Base-by-base conservation (phyloP, 345 rosid species). In the Acer yangbiense region DNA sequence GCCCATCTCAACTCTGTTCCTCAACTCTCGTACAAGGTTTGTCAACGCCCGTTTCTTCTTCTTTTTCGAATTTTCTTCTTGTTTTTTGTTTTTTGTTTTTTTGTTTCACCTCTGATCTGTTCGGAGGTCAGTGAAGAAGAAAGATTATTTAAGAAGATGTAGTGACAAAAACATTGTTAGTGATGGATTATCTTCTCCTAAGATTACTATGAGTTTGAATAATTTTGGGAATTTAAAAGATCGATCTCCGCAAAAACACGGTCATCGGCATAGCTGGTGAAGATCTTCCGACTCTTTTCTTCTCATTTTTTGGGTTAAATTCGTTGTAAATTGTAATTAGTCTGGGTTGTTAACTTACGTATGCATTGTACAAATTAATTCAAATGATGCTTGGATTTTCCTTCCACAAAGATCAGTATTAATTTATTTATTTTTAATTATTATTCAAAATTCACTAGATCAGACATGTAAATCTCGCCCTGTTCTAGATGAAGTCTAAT, bases 61-160 rank as follows among this genome's bases (percentile, higher is more conserved):
- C 32, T 29, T 29, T 29, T 29, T 29, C 32, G 2, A 29, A 29
- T 29, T 29, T 27, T 27, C 29, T 27, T 27, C 29, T 27, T 27
- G 3, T 27, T 2, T 27, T 27, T 27, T 27, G 0, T 27, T 27
- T 27, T 27, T n/a, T n/a, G n/a, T n/a, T n/a, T 29, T 29, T 29
- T 29, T 2, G 3, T 29, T 29, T 29, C 32, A 29, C 32, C 3
- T 29, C 32, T 3, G 32, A 29, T 29, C 32, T 29, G 3, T 3
- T 29, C 27, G 2, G 27, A 61, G 25, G 25, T 65, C 79, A 3
- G 50, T 67, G 72, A 89, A 81, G 88, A 91, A 87, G 91, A 90
- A 86, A 75, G 82, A 83, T 68, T 82, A 78, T 50, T 66, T 46
- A 14, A 81, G 87, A 80, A 84, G 76, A 78, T 50, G 72, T 77